Conservation (phyloP, 1,284 basidiomycete species). For the Phylloporus sp. region DNA sequence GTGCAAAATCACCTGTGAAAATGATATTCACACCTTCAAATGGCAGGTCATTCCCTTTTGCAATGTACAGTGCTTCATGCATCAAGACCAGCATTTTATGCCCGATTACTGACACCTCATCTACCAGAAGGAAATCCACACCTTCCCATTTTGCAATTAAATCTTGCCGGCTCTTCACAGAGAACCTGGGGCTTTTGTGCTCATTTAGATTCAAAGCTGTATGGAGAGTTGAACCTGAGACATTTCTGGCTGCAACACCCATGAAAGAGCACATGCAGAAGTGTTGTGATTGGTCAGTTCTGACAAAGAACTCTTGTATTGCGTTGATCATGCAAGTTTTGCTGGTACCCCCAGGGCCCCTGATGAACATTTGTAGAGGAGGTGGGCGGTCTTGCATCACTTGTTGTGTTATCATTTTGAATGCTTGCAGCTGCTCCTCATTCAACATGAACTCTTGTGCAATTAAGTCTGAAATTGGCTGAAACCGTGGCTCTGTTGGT, state of each 20-base stretch:
- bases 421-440: no score
- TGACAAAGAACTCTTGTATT: neutral
- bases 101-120: neutral
- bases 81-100: neutral
- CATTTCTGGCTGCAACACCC: neutral
- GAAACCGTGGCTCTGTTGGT: no score
- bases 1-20: neutral
- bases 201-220: neutral
- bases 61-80: neutral
- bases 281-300: neutral
- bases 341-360: neutral
- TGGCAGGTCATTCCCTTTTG: neutral
- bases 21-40: neutral
- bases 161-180: neutral
- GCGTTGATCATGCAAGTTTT: neutral
- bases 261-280: neutral
- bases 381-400: neutral
- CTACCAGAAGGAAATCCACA: neutral
- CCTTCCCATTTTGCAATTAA: neutral
- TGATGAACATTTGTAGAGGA: neutral
- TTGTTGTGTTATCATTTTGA: no score
- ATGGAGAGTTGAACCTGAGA: neutral
- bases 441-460: no score
- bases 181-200: no score
- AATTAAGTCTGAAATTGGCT: no score